Evolutionary conservation across 192 early-diverging fungal species (phyloP).

Genomic region (Coemansia sp.): DNA sequence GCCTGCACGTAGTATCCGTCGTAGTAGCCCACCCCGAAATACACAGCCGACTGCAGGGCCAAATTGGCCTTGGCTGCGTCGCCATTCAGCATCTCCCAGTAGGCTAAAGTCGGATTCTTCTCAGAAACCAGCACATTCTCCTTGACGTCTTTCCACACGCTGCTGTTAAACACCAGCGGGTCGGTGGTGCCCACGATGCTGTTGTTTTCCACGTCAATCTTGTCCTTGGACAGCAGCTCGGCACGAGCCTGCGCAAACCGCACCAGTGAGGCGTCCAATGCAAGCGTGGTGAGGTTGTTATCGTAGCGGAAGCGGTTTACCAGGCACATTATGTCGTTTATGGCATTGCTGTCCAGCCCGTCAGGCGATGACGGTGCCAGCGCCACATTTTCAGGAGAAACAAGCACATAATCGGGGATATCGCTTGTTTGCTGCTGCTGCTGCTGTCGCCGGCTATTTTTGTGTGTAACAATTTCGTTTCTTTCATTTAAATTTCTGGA

Average conservation of each 20-base stretch:
- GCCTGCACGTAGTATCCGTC: conserved; percentile 44
- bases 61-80: conserved; percentile 7
- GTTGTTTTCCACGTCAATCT: conserved; percentile 10
- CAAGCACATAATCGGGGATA: conserved; percentile 42
- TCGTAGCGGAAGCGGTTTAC: conserved; percentile 37
- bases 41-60: not conserved
- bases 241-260: conserved; percentile 39
- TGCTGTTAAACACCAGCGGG: conserved; percentile 18
- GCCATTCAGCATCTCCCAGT: conserved; percentile 31
- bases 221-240: conserved; percentile 14
- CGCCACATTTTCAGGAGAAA: conserved; percentile 45
- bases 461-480: not conserved
- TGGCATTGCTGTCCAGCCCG: conserved; percentile 16
- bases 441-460: no score
- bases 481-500: no score
- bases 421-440: no score
- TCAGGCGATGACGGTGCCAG: conserved; percentile 20
- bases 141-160: conserved; percentile 24
- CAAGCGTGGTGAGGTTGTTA: conserved; percentile 14
- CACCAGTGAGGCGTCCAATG: conserved; percentile 33
- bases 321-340: conserved; percentile 46
- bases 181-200: not conserved
- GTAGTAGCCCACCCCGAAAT: conserved; percentile 31
- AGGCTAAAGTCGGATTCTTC: conserved; percentile 39
- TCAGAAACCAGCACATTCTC: conserved; percentile 28